Evolutionary conservation across 495 filamentous ascomycete genomes (phyloP), one percentile per base, ranked within the genome.

Genomic region (Daldinia loculata): DNA sequence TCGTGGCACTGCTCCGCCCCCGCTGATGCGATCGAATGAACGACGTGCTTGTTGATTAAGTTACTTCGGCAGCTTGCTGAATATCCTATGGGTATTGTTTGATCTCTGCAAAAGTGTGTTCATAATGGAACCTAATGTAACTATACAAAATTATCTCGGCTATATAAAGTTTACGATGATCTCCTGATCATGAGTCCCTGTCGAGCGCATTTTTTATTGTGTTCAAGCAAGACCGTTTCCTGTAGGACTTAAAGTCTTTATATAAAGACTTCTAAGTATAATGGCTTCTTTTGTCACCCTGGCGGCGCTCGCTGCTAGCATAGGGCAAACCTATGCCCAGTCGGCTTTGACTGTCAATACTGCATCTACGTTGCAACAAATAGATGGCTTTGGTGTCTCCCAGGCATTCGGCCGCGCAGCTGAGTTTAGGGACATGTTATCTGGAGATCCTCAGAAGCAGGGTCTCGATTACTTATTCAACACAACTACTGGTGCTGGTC

Each of bases 331-430:
- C 38, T 67, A 59, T 8, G 69, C 69, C 5, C 72, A 76, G 51
- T 48, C 75, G 9, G 39, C 68, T 11, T 65, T 84, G 26, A 82
- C 78, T 0, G 73, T 85, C 61, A 77, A 82, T 51, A 27, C 76
- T 6, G 56, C 7, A 0, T 67, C 71, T 14, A 76, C 55, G 30
- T 76, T 76, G 39, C 84, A 85, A 61, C 70, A 73, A 24, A 80
- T 85, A 24, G 81, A 85, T 55, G 83, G 83, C 3, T 84, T 84
- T 66, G 84, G 85, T 26, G 75, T 84, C 38, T 85, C 83, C 27
- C 76, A 87, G 63, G 84, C 85, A 8, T 87, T 87, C 67, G 79
- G 82, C 34, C 79, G 84, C 12, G 82, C 81, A 2, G 73, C 75
- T 27, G 76, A 80, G 30, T 71, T 87, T 48, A 70, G 82, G 38